Percentiles rank a stretch among this genome's conserved stretches.
phyloP scores from a whole-genome alignment of 2,329 filamentous ascomycete genomes.

The Sporothrix variecibatus region DNA sequence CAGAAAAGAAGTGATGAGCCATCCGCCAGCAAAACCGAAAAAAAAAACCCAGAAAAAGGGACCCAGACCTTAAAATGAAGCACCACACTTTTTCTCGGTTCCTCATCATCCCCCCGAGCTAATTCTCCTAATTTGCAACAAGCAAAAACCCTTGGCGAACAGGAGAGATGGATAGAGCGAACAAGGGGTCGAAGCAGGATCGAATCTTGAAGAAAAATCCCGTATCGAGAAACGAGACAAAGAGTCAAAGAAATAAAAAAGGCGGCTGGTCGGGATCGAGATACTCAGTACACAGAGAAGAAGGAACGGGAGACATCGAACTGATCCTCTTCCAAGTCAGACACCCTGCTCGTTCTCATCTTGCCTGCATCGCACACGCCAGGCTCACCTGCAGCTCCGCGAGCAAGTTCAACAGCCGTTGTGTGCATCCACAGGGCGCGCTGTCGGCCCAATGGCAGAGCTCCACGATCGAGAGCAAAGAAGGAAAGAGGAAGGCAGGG shows the following conservation, averaged over 20 bases:
- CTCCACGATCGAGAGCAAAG: slow-evolving; percentile 27
- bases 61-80: slow-evolving; percentile 25
- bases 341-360: background rate
- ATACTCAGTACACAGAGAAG: background rate
- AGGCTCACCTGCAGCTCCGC: slow-evolving; percentile 4
- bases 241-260: background rate
- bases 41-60: slow-evolving; percentile 11
- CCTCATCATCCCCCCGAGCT: slow-evolving; percentile 9
- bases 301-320: background rate
- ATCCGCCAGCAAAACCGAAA: background rate
- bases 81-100: slow-evolving; percentile 15
- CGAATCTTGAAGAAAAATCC: background rate
- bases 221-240: background rate
- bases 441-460: slow-evolving; percentile 27
- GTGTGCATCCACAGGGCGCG: slow-evolving; percentile 11
- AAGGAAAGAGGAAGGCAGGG: background rate
- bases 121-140: slow-evolving; percentile 22
- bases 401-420: background rate
- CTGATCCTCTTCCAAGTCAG: background rate
- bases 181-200: background rate
- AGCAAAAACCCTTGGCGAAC: slow-evolving; percentile 22
- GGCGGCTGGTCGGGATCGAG: background rate
- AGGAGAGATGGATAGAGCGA: slow-evolving; percentile 5
- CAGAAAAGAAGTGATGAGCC: background rate
- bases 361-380: background rate